Conservation (phyloP, 2,329 filamentous ascomycete genomes). For the Exophiala spinifera region DNA sequence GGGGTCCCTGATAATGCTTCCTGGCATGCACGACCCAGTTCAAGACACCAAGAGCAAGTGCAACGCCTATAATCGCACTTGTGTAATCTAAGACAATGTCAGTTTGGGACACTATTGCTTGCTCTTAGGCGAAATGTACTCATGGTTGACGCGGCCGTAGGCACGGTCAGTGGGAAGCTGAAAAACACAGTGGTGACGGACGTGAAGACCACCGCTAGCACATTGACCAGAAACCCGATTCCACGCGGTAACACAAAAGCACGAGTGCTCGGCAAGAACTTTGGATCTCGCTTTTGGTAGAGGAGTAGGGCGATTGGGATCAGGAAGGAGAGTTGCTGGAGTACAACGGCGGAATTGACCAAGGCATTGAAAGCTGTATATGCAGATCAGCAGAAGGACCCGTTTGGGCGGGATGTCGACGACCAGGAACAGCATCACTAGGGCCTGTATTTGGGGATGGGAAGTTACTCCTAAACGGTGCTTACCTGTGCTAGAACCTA, state of each 20-base stretch:
- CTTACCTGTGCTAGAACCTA: no score
- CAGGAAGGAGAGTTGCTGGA: no score
- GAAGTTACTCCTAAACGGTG: conserved; percentile 13
- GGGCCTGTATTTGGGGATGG: no score
- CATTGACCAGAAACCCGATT: no score
- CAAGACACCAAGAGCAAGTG: conserved; percentile 4
- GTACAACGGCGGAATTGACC: no score
- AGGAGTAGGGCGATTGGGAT: no score
- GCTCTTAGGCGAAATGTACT: conserved; percentile 1
- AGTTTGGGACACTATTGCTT: not conserved
- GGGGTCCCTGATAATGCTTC: conserved; percentile 12
- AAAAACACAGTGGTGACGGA: conserved; percentile 15
- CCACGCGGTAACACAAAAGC: no score
- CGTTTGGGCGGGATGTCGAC: no score
- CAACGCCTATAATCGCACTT: conserved; percentile 8
- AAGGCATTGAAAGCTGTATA: conserved; percentile 36
- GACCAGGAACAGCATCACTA: no score
- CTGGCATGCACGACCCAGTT: conserved; percentile 14
- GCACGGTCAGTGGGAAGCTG: conserved; percentile 9
- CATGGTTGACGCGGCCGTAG: conserved; percentile 9
- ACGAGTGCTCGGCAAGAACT: no score
- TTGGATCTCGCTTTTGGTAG: no score
- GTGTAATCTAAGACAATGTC: conserved; percentile 12
- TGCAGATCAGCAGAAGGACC: conserved; percentile 46
- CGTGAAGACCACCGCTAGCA: conserved; percentile 15